Evolutionary conservation across 2,329 filamentous ascomycete genomes (phyloP).

Genomic region (Sporothrix curviconia): DNA sequence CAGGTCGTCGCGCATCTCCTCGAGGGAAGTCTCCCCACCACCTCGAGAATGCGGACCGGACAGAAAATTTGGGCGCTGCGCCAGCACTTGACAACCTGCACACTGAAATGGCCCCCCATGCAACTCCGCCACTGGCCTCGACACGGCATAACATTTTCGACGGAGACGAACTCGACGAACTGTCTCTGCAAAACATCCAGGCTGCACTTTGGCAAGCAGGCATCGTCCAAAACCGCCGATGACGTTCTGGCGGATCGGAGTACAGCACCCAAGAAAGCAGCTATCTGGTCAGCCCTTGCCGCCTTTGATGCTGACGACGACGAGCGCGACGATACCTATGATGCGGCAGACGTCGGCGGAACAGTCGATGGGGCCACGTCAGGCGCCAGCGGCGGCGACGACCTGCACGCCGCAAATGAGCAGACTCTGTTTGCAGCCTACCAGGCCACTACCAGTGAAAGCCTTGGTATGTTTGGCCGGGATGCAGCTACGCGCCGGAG

Average conservation of each 20-base stretch:
- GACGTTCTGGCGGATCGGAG: slow-evolving; percentile 60
- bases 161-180: slow-evolving; percentile 68
- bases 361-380: slow-evolving; percentile 66
- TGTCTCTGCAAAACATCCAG: slow-evolving; percentile 57
- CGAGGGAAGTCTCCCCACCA: slow-evolving; percentile 68
- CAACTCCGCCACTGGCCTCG: slow-evolving; percentile 52
- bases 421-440: slow-evolving; percentile 68
- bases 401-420: slow-evolving; percentile 51
- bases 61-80: slow-evolving; percentile 50
- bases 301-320: slow-evolving; percentile 92
- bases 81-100: slow-evolving; percentile 22
- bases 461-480: slow-evolving; percentile 51
- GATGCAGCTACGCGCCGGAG: slow-evolving; percentile 64
- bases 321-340: slow-evolving; percentile 94
- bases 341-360: slow-evolving; percentile 84
- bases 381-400: slow-evolving; percentile 46
- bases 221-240: slow-evolving; percentile 60
- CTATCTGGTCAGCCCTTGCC: slow-evolving; percentile 80
- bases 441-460: slow-evolving; percentile 48
- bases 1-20: slow-evolving; percentile 75
- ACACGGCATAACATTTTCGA: slow-evolving; percentile 71
- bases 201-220: slow-evolving; percentile 72
- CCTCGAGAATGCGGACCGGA: slow-evolving; percentile 57
- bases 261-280: slow-evolving; percentile 66
- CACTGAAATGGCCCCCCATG: slow-evolving; percentile 44